Conservation (phyloP, 225 moss, liverwort and hornwort genomes). For the Sphagnum tenellum region DNA sequence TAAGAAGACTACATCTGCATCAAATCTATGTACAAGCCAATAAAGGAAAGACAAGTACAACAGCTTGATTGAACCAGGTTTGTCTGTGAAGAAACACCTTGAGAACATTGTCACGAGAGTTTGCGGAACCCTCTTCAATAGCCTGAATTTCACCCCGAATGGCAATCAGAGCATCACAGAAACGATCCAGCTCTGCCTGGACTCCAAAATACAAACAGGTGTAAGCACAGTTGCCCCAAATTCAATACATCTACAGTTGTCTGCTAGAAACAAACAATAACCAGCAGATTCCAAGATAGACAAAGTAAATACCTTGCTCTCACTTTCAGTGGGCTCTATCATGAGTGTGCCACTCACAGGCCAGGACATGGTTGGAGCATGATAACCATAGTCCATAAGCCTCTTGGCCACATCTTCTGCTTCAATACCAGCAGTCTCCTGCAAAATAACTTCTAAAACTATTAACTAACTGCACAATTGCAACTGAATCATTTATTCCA, state of each 20-base stretch:
- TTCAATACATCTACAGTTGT: background rate
- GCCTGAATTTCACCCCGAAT: constrained; percentile 84
- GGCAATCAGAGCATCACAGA: constrained; percentile 79
- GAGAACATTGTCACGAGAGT: constrained; percentile 49
- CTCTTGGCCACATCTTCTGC: constrained; percentile 97
- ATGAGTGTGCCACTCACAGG: constrained; percentile 91
- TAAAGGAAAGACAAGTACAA: no score
- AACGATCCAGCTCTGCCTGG: constrained; percentile 90
- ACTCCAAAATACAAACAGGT: constrained; percentile 2
- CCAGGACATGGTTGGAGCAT: constrained; percentile 99
- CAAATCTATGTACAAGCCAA: no score
- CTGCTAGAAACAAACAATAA: no score
- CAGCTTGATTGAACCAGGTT: no score
- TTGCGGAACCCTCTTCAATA: constrained; percentile 65
- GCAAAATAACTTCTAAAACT: background rate
- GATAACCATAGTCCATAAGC: constrained; percentile 95
- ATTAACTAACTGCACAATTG: background rate
- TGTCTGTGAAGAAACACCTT: constrained; percentile 34
- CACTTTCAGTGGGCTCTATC: constrained; percentile 98
- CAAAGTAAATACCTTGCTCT: constrained; percentile 53
- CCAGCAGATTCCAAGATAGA: no score
- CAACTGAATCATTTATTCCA: background rate
- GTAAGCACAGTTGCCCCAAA: background rate
- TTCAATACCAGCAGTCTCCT: constrained; percentile 82
- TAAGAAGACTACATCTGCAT: no score